phyloP scores from a whole-genome alignment of 257 asterid genomes.

The Solanum ossicruentum region DNA sequence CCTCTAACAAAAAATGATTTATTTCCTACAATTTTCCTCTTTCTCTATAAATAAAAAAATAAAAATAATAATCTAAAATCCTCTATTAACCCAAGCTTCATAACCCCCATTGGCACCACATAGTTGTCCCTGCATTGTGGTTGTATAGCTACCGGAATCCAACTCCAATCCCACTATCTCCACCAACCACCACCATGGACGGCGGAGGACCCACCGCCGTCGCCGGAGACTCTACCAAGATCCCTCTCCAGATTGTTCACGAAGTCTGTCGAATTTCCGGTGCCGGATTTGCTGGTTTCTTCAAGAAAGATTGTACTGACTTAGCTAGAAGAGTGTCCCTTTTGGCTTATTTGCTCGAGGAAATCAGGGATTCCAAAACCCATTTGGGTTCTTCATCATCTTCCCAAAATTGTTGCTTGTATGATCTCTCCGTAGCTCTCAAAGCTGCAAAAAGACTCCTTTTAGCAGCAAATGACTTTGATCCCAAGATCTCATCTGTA shows the following conservation, averaged over 20 bases:
- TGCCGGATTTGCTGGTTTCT: slow-evolving; percentile 60
- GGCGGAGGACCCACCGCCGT: slow-evolving; percentile 36
- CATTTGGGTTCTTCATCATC: slow-evolving; percentile 24
- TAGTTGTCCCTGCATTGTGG: slow-evolving; percentile 4
- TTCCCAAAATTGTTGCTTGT: slow-evolving; percentile 17
- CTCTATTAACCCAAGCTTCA: neutral
- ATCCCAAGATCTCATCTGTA: slow-evolving; percentile 15
- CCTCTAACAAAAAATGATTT: neutral
- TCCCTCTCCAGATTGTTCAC: slow-evolving; percentile 41
- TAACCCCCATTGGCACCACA: neutral
- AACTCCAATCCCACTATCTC: neutral
- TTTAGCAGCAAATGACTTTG: slow-evolving; percentile 20
- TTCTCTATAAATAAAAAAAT: neutral
- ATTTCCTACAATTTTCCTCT: neutral
- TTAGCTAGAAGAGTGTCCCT: slow-evolving; percentile 70
- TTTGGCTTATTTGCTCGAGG: slow-evolving; percentile 69
- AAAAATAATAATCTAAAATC: neutral
- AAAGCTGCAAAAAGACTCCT: slow-evolving; percentile 24
- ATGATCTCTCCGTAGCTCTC: slow-evolving; percentile 41
- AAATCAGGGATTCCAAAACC: slow-evolving; percentile 45
- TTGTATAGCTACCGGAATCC: slow-evolving; percentile 2
- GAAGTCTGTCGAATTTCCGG: slow-evolving; percentile 51
- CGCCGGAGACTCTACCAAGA: slow-evolving; percentile 9
- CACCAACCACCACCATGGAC: slow-evolving; percentile 31
- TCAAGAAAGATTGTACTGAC: slow-evolving; percentile 76